Conservation (phyloP, 2,329 filamentous ascomycete genomes). For the Penicillium nordicum region DNA sequence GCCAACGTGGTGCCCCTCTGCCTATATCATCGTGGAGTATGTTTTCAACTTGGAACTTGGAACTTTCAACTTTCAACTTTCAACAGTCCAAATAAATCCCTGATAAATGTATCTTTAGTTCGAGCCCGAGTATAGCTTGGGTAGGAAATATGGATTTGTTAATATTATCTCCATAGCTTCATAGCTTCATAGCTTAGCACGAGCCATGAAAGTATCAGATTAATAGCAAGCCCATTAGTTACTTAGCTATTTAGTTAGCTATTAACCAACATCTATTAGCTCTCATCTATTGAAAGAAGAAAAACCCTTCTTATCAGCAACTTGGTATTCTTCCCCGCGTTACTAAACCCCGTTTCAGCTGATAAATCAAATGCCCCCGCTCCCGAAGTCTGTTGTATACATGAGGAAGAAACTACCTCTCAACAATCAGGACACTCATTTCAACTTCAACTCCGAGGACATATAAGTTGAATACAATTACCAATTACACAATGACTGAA, state of each 20-base stretch:
- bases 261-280: too few relatives aligned
- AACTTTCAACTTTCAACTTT: neutral
- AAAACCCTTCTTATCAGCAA: neutral
- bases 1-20: slow-evolving; percentile 5
- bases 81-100: too few relatives aligned
- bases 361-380: slow-evolving; percentile 5
- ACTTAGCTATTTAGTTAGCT: neutral
- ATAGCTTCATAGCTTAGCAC: neutral
- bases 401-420: neutral
- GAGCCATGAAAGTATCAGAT: neutral
- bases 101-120: neutral
- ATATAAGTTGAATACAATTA: neutral
- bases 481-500: slow-evolving; percentile 16
- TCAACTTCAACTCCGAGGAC: neutral
- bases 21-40: neutral
- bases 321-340: neutral
- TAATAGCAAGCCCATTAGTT: neutral
- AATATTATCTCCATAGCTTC: neutral
- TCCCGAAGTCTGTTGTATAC: neutral
- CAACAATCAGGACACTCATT: neutral
- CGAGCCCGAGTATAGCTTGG: neutral
- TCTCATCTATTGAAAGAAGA: too few relatives aligned
- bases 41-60: neutral
- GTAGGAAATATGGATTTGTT: neutral
- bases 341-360: neutral